Conservation (phyloP, 257 asterid genomes). For the Datura wrightii region DNA sequence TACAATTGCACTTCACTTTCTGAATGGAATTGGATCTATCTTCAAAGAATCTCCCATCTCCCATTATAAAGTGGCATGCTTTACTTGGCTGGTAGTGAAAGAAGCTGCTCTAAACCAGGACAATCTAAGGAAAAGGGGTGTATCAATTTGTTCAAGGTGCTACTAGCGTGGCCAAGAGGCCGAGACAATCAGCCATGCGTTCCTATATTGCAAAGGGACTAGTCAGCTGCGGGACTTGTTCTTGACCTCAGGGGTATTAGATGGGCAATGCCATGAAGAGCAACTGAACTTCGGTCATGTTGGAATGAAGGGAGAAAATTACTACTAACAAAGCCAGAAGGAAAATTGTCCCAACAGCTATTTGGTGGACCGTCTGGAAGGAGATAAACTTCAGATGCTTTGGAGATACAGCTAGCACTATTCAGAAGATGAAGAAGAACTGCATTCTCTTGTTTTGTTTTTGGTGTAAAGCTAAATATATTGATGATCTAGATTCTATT, state of each 20-base stretch:
- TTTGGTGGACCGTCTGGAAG: not conserved
- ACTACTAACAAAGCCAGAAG: not conserved
- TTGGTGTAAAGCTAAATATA: conserved; percentile 8
- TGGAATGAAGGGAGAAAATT: not conserved
- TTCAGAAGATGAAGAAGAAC: not conserved
- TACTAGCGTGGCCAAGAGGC: conserved; percentile 7
- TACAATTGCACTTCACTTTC: no score
- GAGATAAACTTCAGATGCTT: not conserved
- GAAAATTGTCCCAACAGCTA: not conserved
- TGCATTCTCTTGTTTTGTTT: not conserved
- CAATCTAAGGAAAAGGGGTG: not conserved
- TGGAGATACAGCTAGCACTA: not conserved
- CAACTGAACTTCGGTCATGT: not conserved
- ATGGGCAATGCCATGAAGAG: not conserved
- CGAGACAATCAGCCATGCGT: not conserved
- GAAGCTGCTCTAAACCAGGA: conserved; percentile 16
- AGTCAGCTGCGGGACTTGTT: conserved; percentile 18
- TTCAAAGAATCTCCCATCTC: no score
- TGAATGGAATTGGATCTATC: no score
- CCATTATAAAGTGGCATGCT: not conserved
- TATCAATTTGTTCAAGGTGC: conserved; percentile 18
- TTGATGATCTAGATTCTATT: not conserved
- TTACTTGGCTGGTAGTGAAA: conserved; percentile 1
- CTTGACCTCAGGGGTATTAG: not conserved
- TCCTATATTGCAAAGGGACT: not conserved